Conservation (phyloP, 768 basidiomycete species). For the Lactarius hengduanensis region DNA sequence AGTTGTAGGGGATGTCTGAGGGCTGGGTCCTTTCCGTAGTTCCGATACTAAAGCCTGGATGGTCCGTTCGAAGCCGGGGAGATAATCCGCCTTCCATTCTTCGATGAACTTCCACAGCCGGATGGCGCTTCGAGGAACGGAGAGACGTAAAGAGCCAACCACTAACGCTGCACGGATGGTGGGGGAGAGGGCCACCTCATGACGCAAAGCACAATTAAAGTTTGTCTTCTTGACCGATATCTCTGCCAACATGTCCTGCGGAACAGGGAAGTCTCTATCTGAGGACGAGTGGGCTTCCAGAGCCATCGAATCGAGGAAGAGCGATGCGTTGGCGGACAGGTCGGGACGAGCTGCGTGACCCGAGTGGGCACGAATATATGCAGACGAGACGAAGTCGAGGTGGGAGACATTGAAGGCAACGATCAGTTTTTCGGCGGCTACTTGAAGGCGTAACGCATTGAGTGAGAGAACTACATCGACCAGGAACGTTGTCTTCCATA, state of each 20-base stretch:
- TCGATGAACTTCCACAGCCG: constrained; percentile 75
- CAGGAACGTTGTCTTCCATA: constrained; percentile 29
- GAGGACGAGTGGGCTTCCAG: constrained; percentile 58
- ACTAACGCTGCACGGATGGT: constrained; percentile 46
- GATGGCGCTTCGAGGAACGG: constrained; percentile 78
- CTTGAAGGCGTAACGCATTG: constrained; percentile 50
- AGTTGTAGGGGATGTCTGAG: constrained; percentile 11
- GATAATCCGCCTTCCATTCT: constrained; percentile 79
- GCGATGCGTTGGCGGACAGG: constrained; percentile 47
- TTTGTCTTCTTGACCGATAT: constrained; percentile 48
- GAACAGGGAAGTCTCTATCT: constrained; percentile 39
- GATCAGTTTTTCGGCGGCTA: constrained; percentile 67
- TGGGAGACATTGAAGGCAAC: constrained; percentile 55
- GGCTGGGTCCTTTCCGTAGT: constrained; percentile 40
- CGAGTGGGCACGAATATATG: constrained; percentile 30
- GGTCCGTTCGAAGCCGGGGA: constrained; percentile 70
- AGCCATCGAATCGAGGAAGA: constrained; percentile 51
- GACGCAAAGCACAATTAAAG: constrained; percentile 46
- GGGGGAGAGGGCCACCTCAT: constrained; percentile 43
- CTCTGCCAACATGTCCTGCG: constrained; percentile 62
- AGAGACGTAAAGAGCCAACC: constrained; percentile 48
- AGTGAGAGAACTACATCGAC: constrained; percentile 44
- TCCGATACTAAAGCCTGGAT: constrained; percentile 65
- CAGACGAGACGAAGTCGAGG: constrained; percentile 41
- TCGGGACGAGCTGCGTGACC: constrained; percentile 33